Evolutionary conservation across 2,329 filamentous ascomycete species (phyloP).

Genomic region (Penicillium sp.): DNA sequence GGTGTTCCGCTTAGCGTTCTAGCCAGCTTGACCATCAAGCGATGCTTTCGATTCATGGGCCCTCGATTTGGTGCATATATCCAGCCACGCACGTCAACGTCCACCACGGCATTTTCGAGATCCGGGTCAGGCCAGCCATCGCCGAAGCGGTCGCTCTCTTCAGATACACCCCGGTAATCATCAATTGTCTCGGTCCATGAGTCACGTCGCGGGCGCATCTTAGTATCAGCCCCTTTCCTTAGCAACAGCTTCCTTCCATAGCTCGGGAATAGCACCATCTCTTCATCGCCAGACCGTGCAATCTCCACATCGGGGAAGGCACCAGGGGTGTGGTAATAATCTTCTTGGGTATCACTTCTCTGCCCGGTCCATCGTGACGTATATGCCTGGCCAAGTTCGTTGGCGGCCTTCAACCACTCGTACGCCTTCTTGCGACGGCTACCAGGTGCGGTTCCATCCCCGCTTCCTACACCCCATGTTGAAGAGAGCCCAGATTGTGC

Average conservation of each 20-base stretch:
- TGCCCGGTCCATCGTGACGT: slow-evolving; percentile 57
- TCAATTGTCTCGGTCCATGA: slow-evolving; percentile 38
- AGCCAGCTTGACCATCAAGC: slow-evolving; percentile 83
- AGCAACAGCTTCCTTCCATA: slow-evolving; percentile 75
- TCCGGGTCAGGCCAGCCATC: slow-evolving; percentile 79
- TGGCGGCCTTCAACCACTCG: slow-evolving; percentile 71
- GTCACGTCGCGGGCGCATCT: slow-evolving; percentile 32
- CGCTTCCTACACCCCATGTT: slow-evolving; percentile 28
- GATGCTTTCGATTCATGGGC: slow-evolving; percentile 83
- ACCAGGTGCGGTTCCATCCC: slow-evolving; percentile 59
- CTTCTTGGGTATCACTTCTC: slow-evolving; percentile 53
- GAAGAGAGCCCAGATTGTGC: slow-evolving; percentile 29
- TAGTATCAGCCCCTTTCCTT: slow-evolving; percentile 45
- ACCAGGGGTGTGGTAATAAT: slow-evolving; percentile 65
- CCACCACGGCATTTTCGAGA: slow-evolving; percentile 82
- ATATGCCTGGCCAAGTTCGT: slow-evolving; percentile 72
- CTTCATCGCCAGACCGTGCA: slow-evolving; percentile 76
- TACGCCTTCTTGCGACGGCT: slow-evolving; percentile 78
- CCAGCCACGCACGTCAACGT: slow-evolving; percentile 96
- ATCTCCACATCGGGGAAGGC: slow-evolving; percentile 87
- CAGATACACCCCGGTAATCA: slow-evolving; percentile 44
- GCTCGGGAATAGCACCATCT: slow-evolving; percentile 94
- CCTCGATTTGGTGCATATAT: slow-evolving; percentile 85
- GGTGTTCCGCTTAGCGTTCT: slow-evolving; percentile 86
- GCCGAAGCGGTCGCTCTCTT: slow-evolving; percentile 68